Evolutionary conservation across 2,329 filamentous ascomycete genomes (phyloP), one percentile per base, ranked within the genome.

Genomic region (Phaeosphaeriaceae sp.): DNA sequence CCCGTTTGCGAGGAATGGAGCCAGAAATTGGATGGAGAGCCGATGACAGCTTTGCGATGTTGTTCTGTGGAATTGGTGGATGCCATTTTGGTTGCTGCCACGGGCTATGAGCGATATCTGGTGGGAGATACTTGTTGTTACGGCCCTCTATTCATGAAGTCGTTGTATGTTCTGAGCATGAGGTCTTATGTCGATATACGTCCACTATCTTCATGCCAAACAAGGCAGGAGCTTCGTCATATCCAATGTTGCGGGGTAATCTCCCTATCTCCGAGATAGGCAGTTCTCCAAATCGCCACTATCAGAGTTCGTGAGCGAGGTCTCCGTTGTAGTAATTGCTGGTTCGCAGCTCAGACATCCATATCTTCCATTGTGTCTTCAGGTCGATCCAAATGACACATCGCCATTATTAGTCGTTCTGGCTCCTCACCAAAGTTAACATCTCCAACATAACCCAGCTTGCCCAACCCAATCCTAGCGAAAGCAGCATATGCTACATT

Each of bases 1-100:
- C 79, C 81, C 11, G 66, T 75, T n/a, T 56, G 56, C 2, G 75
- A 72, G 40, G 78, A 78, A 64, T 82, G 79, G 5, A 79, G 73
- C 82, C 82, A 83, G 70, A 81, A 81, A 64, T 78, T 80, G 17
- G 69, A 62, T 10, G 67, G 57, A 42, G 74, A 72, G 58, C 81
- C 82, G 56, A 83, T 80, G 52, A 80, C 58, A 36, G 77, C 70
- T 67, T 75, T 76, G 36, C 71, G 70, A 25, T 58, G 49, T 13
- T 53, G 20, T 50, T 53, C 27, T 13, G 22, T 19, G 25, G 56
- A 21, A 21, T 31, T 31, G 17, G 36, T 52, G 42, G 60, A 60
- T 20, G 55, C 42, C 58, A 57, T 61, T 21, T 33, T 42, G 20
- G 31, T 21, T 36, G 13, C 3, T 36, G 31, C 7, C 11, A 5